Evolutionary conservation across 2,329 filamentous ascomycete species (phyloP).

Genomic region (Cadophora malorum): DNA sequence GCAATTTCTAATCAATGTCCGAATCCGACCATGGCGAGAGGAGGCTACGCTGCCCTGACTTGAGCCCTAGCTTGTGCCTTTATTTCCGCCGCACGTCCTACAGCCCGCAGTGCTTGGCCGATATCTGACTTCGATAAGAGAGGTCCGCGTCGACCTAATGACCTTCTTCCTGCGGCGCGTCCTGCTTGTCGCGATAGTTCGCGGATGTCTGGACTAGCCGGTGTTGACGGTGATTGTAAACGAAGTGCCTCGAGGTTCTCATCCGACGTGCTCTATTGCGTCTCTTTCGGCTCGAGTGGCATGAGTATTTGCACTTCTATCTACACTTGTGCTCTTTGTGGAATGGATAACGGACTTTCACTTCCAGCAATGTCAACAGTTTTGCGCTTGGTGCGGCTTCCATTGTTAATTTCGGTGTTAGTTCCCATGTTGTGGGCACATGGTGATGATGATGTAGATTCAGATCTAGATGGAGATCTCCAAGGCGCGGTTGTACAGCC

Average conservation of each 20-base stretch:
- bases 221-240: not conserved
- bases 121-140: too few relatives aligned
- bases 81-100: not conserved
- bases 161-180: too few relatives aligned
- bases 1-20: not conserved
- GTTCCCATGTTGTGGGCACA: not conserved
- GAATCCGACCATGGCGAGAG: not conserved
- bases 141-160: too few relatives aligned
- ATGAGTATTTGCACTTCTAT: not conserved
- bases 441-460: not conserved
- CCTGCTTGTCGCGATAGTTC: too few relatives aligned
- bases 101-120: not conserved
- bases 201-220: not conserved
- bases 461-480: not conserved
- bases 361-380: too few relatives aligned
- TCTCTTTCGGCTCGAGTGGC: slow-evolving; percentile 1
- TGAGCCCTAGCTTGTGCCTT: not conserved
- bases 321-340: not conserved
- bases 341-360: not conserved
- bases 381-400: too few relatives aligned
- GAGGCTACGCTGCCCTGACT: too few relatives aligned
- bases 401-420: too few relatives aligned
- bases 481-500: not conserved
- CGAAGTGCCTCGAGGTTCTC: not conserved
- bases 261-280: too few relatives aligned